These are phyloP conservation scores for Fusarium paranaense DNA, from an alignment of 2,329 filamentous ascomycete species.

Conservation along the genomic window DNA sequence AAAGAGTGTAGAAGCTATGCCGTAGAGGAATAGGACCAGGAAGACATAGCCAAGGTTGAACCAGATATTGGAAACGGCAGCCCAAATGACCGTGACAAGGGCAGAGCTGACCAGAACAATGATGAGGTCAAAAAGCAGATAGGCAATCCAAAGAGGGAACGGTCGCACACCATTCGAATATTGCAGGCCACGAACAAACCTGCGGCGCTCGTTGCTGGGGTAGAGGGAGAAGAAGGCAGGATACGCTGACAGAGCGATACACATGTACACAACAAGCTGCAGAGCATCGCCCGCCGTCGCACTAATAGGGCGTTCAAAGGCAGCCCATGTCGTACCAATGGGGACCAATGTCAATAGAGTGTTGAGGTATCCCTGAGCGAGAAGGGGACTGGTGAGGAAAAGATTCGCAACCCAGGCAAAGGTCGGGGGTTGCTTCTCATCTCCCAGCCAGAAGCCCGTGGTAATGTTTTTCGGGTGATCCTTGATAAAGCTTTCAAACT, in stretches of 20 bases:
- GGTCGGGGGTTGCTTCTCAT: constrained; percentile 68
- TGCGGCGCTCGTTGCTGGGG: constrained; percentile 83
- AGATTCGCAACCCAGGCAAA: constrained; percentile 78
- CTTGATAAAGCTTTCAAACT: constrained; percentile 76
- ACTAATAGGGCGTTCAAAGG: constrained; percentile 80
- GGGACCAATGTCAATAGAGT: constrained; percentile 74
- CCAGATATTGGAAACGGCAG: constrained; percentile 73
- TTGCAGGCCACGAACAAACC: constrained; percentile 84
- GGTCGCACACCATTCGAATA: constrained; percentile 92
- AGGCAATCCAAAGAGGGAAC: constrained; percentile 86
- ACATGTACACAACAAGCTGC: constrained; percentile 85
- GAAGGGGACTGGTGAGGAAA: constrained; percentile 67
- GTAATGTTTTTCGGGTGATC: constrained; percentile 74
- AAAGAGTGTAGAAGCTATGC: constrained; percentile 79
- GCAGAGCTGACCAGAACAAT: constrained; percentile 76
- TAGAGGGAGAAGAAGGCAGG: constrained; percentile 92
- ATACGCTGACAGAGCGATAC: constrained; percentile 80
- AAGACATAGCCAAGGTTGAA: constrained; percentile 87
- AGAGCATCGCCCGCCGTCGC: constrained; percentile 77
- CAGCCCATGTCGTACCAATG: constrained; percentile 78
- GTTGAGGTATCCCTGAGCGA: constrained; percentile 74
- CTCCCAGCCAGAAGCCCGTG: constrained; percentile 82
- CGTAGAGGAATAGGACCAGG: constrained; percentile 83
- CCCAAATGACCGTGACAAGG: constrained; percentile 76
- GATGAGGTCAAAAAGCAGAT: constrained; percentile 82